Percentiles rank a stretch among this genome's conserved stretches.
phyloP scores from a whole-genome alignment of 768 basidiomycete genomes.

The Lactifluus hygrophoroides region DNA sequence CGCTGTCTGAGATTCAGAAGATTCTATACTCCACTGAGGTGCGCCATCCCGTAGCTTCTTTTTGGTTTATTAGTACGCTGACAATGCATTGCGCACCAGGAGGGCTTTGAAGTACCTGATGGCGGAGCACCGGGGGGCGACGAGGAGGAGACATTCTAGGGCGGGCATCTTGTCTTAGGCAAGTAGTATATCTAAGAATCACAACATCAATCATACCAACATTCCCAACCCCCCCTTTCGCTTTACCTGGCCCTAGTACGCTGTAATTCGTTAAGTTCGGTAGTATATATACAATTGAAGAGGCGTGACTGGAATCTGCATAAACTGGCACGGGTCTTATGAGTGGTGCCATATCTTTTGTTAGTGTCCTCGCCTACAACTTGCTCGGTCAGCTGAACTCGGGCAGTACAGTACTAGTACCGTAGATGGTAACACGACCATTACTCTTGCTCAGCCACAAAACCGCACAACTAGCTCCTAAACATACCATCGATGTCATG shows the following conservation, averaged over 20 bases:
- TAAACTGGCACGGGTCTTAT: no score
- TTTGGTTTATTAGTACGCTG: conserved; percentile 6
- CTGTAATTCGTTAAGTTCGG: conserved; percentile 9
- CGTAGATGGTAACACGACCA: no score
- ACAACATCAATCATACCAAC: conserved; percentile 11
- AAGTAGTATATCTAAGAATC: conserved; percentile 11
- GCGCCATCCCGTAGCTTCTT: conserved; percentile 22
- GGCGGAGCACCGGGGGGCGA: conserved; percentile 39
- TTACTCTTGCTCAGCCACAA: background rate
- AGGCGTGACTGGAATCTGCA: background rate
- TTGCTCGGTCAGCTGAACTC: background rate
- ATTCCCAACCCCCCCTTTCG: conserved; percentile 12
- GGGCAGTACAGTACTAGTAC: no score
- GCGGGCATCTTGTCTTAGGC: background rate
- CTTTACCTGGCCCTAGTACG: conserved; percentile 10
- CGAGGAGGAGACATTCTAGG: conserved; percentile 77
- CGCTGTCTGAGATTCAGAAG: conserved; percentile 74
- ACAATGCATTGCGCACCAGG: conserved; percentile 37
- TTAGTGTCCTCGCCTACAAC: background rate
- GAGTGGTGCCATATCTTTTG: background rate
- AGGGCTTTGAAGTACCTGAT: conserved; percentile 90
- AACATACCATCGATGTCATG: background rate
- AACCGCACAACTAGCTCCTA: background rate
- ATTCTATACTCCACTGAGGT: conserved; percentile 96
- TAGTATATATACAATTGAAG: conserved; percentile 8